These are phyloP conservation scores for Curvularia sp. DNA, from an alignment of 2,329 filamentous ascomycete genomes.

Conservation along the genomic window DNA sequence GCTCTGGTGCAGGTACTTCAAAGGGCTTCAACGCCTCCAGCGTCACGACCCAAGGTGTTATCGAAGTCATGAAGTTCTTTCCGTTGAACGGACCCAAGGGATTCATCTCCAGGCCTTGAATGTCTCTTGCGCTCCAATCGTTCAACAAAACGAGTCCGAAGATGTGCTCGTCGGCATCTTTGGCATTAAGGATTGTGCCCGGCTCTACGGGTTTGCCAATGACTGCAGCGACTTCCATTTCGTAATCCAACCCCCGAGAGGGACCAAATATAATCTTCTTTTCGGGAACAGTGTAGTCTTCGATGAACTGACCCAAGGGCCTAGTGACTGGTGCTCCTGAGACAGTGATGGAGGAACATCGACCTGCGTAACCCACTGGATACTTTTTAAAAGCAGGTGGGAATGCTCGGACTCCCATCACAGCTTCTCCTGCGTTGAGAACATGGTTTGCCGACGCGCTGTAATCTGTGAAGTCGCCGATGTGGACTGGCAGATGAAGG, in stretches of 20 bases:
- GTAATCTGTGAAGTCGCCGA: conserved; percentile 66
- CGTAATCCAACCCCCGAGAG: conserved; percentile 55
- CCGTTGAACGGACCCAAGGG: conserved; percentile 67
- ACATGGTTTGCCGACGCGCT: conserved; percentile 62
- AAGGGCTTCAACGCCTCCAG: conserved; percentile 62
- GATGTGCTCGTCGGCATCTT: conserved; percentile 60
- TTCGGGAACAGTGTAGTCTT: conserved; percentile 46
- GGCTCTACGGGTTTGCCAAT: conserved; percentile 52
- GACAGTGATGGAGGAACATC: conserved; percentile 61
- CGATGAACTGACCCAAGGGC: conserved; percentile 38
- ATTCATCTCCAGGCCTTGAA: conserved; percentile 67
- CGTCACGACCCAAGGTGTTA: conserved; percentile 68
- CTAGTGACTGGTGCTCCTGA: conserved; percentile 51
- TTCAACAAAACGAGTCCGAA: conserved; percentile 70
- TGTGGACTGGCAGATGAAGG: conserved; percentile 63
- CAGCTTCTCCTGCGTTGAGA: conserved; percentile 56
- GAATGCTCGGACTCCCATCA: conserved; percentile 29
- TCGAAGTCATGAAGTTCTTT: conserved; percentile 66
- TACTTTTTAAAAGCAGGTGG: conserved; percentile 42
- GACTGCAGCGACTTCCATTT: conserved; percentile 58
- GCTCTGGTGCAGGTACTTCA: conserved; percentile 29
- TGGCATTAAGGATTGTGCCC: conserved; percentile 51
- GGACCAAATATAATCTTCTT: conserved; percentile 60
- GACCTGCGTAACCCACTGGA: conserved; percentile 62
- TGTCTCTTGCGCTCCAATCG: conserved; percentile 69